Conservation (phyloP, 2,329 filamentous ascomycete genomes). For the Arthrobotrys entomopaga region DNA sequence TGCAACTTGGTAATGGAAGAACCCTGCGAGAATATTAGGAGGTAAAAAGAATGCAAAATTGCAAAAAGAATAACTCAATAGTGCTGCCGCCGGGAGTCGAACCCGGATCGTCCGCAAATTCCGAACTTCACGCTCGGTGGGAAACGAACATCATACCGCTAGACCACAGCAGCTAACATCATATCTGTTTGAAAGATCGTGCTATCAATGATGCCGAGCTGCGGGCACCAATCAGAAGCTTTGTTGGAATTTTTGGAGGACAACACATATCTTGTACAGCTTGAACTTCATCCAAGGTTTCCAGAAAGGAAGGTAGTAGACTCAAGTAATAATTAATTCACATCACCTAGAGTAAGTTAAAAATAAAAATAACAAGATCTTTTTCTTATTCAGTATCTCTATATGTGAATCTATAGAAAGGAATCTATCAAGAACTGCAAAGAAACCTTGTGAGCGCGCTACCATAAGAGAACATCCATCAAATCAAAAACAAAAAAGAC, state of each 20-base stretch:
- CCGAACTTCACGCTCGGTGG: conserved; percentile 33
- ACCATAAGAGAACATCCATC: no score
- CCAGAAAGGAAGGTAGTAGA: no score
- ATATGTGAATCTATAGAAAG: no score
- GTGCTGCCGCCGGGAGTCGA: conserved; percentile 52
- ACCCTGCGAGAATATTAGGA: neutral
- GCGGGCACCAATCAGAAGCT: conserved; percentile 24
- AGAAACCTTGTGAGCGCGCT: no score
- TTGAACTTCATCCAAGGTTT: no score
- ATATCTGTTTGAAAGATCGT: conserved; percentile 6
- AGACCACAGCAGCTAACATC: conserved; percentile 51
- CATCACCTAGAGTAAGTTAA: no score
- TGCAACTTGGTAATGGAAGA: no score
- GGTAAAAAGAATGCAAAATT: conserved; percentile 10
- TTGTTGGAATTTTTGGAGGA: conserved; percentile 8
- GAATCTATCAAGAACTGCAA: no score
- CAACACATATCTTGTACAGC: conserved; percentile 15
- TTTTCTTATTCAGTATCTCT: no score
- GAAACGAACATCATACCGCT: conserved; percentile 54
- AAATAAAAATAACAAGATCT: no score
- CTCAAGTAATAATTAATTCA: no score
- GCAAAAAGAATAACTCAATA: conserved; percentile 14
- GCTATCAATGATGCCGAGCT: conserved; percentile 8
- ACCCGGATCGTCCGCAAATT: conserved; percentile 51
- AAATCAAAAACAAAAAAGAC: no score